These are phyloP conservation scores for Fusarium concolor DNA, from an alignment of 2,329 filamentous ascomycete genomes.

Conservation along the genomic window DNA sequence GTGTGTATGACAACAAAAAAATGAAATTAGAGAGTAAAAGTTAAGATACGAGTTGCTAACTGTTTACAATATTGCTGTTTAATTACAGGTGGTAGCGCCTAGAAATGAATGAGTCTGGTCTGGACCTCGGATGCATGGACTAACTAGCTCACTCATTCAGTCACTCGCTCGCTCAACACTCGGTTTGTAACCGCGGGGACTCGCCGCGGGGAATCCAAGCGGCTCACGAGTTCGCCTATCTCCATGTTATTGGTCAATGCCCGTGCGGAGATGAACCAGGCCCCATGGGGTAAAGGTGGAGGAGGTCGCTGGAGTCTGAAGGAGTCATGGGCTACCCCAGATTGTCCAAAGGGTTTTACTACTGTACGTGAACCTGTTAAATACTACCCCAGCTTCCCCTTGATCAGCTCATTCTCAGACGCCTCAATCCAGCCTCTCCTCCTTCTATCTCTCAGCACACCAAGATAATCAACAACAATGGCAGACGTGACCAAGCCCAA, in stretches of 20 bases:
- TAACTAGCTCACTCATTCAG: not conserved
- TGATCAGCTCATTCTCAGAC: not conserved
- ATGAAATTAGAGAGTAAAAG: no score
- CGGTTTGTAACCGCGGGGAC: not conserved
- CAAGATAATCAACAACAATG: not conserved
- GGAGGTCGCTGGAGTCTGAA: no score
- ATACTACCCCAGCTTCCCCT: not conserved
- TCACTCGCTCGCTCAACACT: not conserved
- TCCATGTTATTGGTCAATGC: not conserved
- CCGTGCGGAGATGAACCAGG: not conserved
- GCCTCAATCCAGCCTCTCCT: not conserved
- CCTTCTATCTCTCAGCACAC: not conserved
- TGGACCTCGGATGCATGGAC: no score
- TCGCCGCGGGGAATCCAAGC: constrained; percentile 1
- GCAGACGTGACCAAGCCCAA: not conserved
- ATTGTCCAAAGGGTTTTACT: not conserved
- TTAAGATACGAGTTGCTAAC: not conserved
- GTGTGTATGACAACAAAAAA: no score
- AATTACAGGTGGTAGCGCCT: not conserved
- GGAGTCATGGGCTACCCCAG: not conserved
- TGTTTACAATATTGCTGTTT: not conserved
- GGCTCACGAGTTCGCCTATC: no score
- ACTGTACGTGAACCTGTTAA: not conserved
- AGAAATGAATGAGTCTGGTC: no score
- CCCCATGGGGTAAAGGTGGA: constrained; percentile 12